Evolutionary conservation across 2,329 filamentous ascomycete genomes (phyloP).

Genomic region (Colletotrichum melonis): DNA sequence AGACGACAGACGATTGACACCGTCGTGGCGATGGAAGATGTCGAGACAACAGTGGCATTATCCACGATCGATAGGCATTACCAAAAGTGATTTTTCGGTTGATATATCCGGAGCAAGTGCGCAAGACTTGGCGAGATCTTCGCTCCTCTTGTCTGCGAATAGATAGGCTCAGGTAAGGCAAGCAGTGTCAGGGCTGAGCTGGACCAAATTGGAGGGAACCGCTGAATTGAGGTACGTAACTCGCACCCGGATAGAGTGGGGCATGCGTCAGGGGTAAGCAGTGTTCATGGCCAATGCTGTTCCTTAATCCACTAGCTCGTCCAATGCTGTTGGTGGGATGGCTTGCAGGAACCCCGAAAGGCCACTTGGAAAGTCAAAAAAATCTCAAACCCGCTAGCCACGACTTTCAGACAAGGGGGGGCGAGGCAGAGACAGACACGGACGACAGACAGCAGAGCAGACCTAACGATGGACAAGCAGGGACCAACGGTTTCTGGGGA

Average conservation of each 20-base stretch:
- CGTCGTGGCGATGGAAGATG: background rate
- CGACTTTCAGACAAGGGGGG: conserved; percentile 6
- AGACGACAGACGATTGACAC: background rate
- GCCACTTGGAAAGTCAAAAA: background rate
- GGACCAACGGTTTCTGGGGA: conserved; percentile 30
- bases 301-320: background rate
- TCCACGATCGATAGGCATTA: too few species aligned
- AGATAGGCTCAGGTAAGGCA: conserved; percentile 22
- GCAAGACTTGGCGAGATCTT: background rate
- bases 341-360: conserved; percentile 14
- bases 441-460: background rate
- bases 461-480: background rate
- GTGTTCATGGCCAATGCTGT: background rate
- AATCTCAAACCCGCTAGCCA: conserved; percentile 31
- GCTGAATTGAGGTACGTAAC: conserved; percentile 1
- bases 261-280: background rate
- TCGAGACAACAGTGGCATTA: background rate
- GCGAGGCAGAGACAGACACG: background rate
- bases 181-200: conserved; percentile 20
- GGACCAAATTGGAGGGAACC: conserved; percentile 11
- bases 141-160: background rate
- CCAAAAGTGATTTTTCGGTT: too few species aligned
- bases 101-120: background rate
- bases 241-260: background rate
- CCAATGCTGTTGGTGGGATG: conserved; percentile 17